Evolutionary conservation across 768 basidiomycete genomes (phyloP).

Genomic region (Amanita fuliginea): DNA sequence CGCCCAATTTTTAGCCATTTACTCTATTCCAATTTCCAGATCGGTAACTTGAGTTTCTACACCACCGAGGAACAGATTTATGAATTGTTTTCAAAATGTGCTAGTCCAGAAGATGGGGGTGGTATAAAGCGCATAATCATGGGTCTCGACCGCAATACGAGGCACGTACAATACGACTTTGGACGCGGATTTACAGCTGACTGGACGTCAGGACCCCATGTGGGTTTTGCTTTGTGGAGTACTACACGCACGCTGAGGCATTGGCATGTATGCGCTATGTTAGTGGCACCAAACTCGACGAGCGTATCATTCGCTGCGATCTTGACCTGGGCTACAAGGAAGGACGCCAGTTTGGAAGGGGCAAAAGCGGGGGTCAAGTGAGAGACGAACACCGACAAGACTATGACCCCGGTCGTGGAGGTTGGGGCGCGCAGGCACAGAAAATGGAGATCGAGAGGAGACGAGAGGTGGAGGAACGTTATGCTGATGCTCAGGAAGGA

Average conservation of each 20-base stretch:
- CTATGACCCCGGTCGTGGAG: constrained; percentile 93
- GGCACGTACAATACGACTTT: constrained; percentile 31
- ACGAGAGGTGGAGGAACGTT: constrained; percentile 78
- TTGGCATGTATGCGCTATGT: constrained; percentile 88
- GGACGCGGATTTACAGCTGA: constrained; percentile 4
- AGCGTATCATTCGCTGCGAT: constrained; percentile 96
- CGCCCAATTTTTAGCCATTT: constrained; percentile 6
- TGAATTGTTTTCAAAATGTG: constrained; percentile 85
- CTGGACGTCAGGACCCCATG: constrained; percentile 63
- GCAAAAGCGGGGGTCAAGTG: constrained; percentile 95
- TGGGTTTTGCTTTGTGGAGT: constrained; percentile 94
- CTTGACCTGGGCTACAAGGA: constrained; percentile 95
- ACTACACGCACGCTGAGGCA: constrained; percentile 91
- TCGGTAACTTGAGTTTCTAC: constrained; percentile 90
- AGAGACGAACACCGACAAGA: constrained; percentile 96
- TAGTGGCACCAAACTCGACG: constrained; percentile 97
- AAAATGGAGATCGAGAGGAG: constrained; percentile 61
- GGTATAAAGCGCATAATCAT: constrained; percentile 93
- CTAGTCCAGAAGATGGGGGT: constrained; percentile 76
- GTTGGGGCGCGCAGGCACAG: constrained; percentile 87
- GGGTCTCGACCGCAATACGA: constrained; percentile 84
- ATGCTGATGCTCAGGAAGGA: constrained; percentile 69
- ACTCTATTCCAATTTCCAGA: constrained; percentile 36
- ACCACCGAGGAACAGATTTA: constrained; percentile 96
- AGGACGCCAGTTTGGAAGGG: constrained; percentile 93